Percentiles rank a stretch among this genome's conserved stretches.
These are phyloP conservation scores for Quercus berberidifolia DNA, from an alignment of 306 rosid genomes.

Conservation along the genomic window DNA sequence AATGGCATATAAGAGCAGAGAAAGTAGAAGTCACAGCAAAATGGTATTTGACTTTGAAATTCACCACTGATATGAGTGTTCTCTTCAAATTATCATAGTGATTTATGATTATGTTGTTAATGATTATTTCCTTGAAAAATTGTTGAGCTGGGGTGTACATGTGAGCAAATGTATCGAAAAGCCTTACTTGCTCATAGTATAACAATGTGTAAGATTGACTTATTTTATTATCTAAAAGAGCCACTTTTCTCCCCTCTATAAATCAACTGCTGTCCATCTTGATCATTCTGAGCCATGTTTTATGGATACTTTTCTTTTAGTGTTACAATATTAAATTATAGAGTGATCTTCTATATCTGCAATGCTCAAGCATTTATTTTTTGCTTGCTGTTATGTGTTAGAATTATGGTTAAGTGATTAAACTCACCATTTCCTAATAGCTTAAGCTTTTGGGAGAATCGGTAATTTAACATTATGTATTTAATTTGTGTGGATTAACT, in stretches of 20 bases:
- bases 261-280: neutral
- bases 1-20: neutral
- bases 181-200: neutral
- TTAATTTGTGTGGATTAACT: neutral
- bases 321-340: neutral
- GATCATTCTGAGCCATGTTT: neutral
- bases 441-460: no score
- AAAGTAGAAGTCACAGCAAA: conserved; percentile 1
- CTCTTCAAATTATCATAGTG: neutral
- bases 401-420: no score
- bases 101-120: conserved; percentile 10
- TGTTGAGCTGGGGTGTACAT: neutral
- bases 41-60: conserved; percentile 3
- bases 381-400: neutral
- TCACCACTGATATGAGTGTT: neutral
- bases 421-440: no score
- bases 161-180: neutral
- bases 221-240: neutral
- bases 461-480: neutral
- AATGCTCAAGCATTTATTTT: neutral
- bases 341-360: neutral
- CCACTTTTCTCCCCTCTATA: neutral
- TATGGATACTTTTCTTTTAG: neutral
- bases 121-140: conserved; percentile 4
- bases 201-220: neutral